Percentiles rank a stretch among this genome's conserved stretches.
Conservation (phyloP, 2,329 filamentous ascomycete genomes). For the Diaporthe sp. region DNA sequence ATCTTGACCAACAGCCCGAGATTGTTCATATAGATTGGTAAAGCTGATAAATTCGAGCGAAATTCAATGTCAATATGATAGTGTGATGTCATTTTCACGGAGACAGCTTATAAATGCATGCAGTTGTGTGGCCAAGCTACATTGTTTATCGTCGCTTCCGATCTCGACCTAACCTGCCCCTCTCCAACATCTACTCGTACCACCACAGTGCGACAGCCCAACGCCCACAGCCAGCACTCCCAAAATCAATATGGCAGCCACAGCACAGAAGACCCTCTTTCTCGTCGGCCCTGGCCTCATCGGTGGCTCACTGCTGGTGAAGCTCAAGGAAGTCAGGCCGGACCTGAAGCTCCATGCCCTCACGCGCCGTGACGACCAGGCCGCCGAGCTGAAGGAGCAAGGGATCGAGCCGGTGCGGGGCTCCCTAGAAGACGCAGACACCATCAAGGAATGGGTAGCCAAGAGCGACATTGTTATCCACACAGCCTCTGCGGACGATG, state of each 20-base stretch:
- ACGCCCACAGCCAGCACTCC: background rate
- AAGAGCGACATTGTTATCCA: slow-evolving; percentile 41
- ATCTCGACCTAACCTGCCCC: background rate
- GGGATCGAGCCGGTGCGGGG: slow-evolving; percentile 40
- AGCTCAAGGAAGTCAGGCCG: slow-evolving; percentile 35
- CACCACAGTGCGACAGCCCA: background rate
- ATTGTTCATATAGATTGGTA: too few relatives aligned
- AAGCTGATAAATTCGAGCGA: too few relatives aligned
- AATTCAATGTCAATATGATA: background rate
- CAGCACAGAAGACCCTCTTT: slow-evolving; percentile 39
- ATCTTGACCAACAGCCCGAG: too few relatives aligned
- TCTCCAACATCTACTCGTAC: background rate
- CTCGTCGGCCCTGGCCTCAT: slow-evolving; percentile 39
- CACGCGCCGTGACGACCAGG: slow-evolving; percentile 40
- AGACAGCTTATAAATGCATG: slow-evolving; percentile 1
- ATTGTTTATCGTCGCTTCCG: background rate
- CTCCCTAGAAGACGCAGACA: slow-evolving; percentile 24
- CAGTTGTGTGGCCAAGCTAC: background rate
- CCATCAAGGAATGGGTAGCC: slow-evolving; percentile 39
- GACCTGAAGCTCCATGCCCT: slow-evolving; percentile 40
- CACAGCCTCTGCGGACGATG: slow-evolving; percentile 39
- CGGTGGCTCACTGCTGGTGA: slow-evolving; percentile 39
- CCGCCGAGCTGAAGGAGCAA: slow-evolving; percentile 33
- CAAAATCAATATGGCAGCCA: slow-evolving; percentile 7
- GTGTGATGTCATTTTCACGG: background rate